These are phyloP conservation scores for Erucastrum elatum DNA, from an alignment of 345 rosid genomes.

Conservation along the genomic window DNA sequence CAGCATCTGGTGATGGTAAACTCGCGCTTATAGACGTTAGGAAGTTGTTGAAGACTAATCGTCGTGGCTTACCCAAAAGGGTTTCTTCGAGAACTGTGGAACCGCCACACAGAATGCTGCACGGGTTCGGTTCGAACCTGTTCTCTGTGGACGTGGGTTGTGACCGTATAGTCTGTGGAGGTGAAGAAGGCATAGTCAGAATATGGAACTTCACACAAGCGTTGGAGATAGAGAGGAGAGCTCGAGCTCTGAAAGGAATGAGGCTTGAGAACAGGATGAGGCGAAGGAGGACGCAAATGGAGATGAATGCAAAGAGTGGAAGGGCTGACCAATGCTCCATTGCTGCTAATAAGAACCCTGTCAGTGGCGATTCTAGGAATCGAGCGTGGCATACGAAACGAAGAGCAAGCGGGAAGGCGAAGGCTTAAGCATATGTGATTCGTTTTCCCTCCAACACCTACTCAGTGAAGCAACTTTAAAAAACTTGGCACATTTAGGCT, in stretches of 20 bases:
- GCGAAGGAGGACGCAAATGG: constrained; percentile 65
- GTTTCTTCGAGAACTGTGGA: constrained; percentile 49
- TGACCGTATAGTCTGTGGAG: constrained; percentile 87
- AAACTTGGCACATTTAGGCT: constrained; percentile 11
- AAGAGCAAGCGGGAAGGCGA: constrained; percentile 64
- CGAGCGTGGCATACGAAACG: constrained; percentile 33
- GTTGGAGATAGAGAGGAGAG: constrained; percentile 68
- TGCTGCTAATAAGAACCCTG: constrained; percentile 72
- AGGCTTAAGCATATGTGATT: constrained; percentile 45
- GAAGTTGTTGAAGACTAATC: constrained; percentile 61
- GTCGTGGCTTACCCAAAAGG: constrained; percentile 37
- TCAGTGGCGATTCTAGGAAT: background rate
- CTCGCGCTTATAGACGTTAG: constrained; percentile 77
- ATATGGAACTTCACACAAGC: constrained; percentile 91
- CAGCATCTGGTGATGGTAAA: constrained; percentile 85
- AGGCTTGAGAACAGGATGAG: constrained; percentile 84
- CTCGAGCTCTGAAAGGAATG: constrained; percentile 58
- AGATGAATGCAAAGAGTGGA: constrained; percentile 61
- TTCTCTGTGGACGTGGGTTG: constrained; percentile 79
- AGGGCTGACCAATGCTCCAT: constrained; percentile 60
- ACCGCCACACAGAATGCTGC: constrained; percentile 93
- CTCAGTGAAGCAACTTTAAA: background rate
- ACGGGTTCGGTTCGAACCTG: constrained; percentile 52
- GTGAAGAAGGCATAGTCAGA: constrained; percentile 83
- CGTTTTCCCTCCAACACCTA: background rate